These are phyloP conservation scores for Plasmodium gallinaceum DNA, from an alignment of 169 alveolate genomes.

Conservation along the genomic window DNA sequence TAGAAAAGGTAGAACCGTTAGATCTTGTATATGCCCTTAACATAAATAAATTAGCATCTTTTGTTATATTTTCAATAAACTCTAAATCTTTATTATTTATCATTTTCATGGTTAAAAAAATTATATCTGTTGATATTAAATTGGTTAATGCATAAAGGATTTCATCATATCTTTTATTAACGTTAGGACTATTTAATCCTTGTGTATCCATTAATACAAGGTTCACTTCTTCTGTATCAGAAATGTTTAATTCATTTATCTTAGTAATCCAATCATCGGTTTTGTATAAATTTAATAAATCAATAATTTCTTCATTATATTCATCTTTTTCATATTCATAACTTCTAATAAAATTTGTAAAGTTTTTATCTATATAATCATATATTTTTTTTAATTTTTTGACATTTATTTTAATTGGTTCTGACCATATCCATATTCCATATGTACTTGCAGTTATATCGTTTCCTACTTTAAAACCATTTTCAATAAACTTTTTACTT, in stretches of 20 bases:
- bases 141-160: conserved; percentile 83
- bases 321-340: conserved; percentile 76
- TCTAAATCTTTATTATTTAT: conserved; percentile 80
- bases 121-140: conserved; percentile 81
- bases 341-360: conserved; percentile 60
- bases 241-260: conserved; percentile 44
- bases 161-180: conserved; percentile 83
- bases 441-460: conserved; percentile 81
- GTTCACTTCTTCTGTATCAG: conserved; percentile 77
- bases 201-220: conserved; percentile 84
- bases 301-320: conserved; percentile 75
- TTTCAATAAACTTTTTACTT: conserved; percentile 56
- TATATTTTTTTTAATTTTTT: conserved; percentile 54
- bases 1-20: conserved; percentile 76
- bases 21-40: conserved; percentile 77
- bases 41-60: conserved; percentile 77
- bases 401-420: conserved; percentile 79
- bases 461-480: conserved; percentile 80
- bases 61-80: conserved; percentile 79
- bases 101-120: conserved; percentile 81
- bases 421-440: conserved; percentile 88
- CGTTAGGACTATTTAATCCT: conserved; percentile 84
- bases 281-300: conserved; percentile 54
- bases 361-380: conserved; percentile 57
- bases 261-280: conserved; percentile 69